Evolutionary conservation across 2,329 filamentous ascomycete species (phyloP).

Genomic region (Aspergillus chevalieri): DNA sequence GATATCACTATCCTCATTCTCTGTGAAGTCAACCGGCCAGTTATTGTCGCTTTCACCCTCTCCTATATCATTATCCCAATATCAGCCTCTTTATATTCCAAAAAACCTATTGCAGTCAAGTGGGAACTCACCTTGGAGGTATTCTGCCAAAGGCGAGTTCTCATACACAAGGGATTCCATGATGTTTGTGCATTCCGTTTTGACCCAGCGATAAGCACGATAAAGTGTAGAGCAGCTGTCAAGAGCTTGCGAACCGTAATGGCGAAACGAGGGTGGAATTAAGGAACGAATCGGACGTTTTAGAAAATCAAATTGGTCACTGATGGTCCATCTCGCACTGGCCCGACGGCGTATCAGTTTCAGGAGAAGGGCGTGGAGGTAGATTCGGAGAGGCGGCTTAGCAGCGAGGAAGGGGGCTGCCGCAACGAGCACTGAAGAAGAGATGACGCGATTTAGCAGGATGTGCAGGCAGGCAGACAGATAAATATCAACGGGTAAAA

Average conservation of each 20-base stretch:
- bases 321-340: background rate
- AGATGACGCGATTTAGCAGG: background rate
- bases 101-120: background rate
- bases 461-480: background rate
- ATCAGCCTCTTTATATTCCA: conserved; percentile 2
- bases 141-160: conserved; percentile 80
- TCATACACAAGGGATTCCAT: conserved; percentile 89
- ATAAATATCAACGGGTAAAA: background rate
- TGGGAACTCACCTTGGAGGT: conserved; percentile 68
- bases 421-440: background rate
- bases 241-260: background rate
- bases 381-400: background rate
- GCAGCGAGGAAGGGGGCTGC: background rate
- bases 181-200: conserved; percentile 30
- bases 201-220: conserved; percentile 1
- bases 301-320: background rate
- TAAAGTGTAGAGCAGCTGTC: background rate
- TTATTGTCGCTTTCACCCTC: conserved; percentile 41
- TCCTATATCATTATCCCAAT: conserved; percentile 25
- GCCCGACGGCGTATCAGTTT: background rate
- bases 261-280: background rate
- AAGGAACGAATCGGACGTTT: background rate
- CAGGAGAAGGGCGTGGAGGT: background rate
- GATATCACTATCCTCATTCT: conserved; percentile 18
- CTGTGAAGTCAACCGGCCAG: conserved; percentile 29